A percentile compares a stretch with the other conserved stretches of the same genome.
phyloP scores from a whole-genome alignment of 495 filamentous ascomycete species.

The Talaromyces stipitatus region DNA sequence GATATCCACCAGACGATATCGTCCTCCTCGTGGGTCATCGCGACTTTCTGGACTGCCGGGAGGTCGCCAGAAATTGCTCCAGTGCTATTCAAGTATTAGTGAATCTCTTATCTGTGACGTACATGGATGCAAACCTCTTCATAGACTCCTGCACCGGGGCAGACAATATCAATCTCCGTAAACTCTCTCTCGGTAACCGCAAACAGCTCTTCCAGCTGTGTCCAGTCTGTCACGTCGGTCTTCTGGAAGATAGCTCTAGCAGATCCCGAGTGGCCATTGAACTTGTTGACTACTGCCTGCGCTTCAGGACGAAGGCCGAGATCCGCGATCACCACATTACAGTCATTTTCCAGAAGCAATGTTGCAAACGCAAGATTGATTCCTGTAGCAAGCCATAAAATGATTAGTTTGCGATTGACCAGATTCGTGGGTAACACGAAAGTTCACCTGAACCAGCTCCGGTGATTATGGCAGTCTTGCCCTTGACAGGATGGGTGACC shows the following conservation, averaged over 20 bases:
- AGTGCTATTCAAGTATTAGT: conserved; percentile 40
- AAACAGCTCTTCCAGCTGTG: conserved; percentile 51
- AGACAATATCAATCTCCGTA: conserved; percentile 55
- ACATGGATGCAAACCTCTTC: conserved; percentile 40
- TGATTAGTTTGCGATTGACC: background rate
- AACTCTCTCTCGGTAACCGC: conserved; percentile 45
- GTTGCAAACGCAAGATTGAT: conserved; percentile 54
- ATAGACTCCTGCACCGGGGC: conserved; percentile 61
- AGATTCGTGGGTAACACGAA: background rate
- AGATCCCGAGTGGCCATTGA: conserved; percentile 26
- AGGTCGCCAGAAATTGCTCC: conserved; percentile 61
- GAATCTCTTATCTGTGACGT: no score
- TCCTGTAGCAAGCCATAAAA: conserved; percentile 11
- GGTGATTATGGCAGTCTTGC: conserved; percentile 62
- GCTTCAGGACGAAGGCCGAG: conserved; percentile 58
- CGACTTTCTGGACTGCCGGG: conserved; percentile 43
- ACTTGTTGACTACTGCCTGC: conserved; percentile 43
- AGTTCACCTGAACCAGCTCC: conserved; percentile 60
- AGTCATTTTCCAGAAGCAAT: conserved; percentile 49
- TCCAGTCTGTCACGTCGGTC: conserved; percentile 57
- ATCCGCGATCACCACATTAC: conserved; percentile 62
- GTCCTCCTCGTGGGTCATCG: conserved; percentile 35
- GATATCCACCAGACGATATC: conserved; percentile 56
- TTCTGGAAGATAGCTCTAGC: conserved; percentile 50
- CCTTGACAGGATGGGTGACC: conserved; percentile 34